phyloP scores from a whole-genome alignment of 2,329 filamentous ascomycete species.

The Fusarium anguioides region DNA sequence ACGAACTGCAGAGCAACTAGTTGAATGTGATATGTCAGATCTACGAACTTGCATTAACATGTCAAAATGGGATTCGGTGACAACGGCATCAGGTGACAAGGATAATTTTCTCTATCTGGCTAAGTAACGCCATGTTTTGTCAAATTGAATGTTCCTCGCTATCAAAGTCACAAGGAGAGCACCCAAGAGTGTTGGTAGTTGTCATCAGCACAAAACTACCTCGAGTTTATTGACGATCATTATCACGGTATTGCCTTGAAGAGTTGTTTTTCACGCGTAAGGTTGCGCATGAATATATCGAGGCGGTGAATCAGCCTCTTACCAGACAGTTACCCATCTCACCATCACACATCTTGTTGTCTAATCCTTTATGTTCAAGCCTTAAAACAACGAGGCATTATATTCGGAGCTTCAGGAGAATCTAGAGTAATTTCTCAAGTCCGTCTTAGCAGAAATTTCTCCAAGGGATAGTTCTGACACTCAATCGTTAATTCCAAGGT shows the following conservation, averaged over 20 bases:
- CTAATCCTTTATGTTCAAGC: no score
- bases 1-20: not conserved
- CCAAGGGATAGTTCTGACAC: not conserved
- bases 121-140: not conserved
- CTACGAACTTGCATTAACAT: not conserved
- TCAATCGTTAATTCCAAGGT: not conserved
- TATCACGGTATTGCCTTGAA: not conserved
- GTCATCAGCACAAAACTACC: slow-evolving; percentile 22
- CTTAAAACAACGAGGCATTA: not conserved
- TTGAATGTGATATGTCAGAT: slow-evolving; percentile 25
- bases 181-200: slow-evolving; percentile 12
- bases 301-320: not conserved
- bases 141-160: not conserved
- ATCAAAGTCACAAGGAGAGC: not conserved
- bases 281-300: not conserved
- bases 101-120: not conserved
- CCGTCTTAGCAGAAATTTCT: no score
- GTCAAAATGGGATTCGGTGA: not conserved
- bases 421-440: not conserved
- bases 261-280: not conserved
- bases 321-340: not conserved
- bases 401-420: not conserved
- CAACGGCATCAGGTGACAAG: not conserved
- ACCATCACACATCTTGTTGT: no score
- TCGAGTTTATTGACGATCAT: slow-evolving; percentile 17